phyloP scores from a whole-genome alignment of 1,284 basidiomycete species.

The Moesziomyces sp. region DNA sequence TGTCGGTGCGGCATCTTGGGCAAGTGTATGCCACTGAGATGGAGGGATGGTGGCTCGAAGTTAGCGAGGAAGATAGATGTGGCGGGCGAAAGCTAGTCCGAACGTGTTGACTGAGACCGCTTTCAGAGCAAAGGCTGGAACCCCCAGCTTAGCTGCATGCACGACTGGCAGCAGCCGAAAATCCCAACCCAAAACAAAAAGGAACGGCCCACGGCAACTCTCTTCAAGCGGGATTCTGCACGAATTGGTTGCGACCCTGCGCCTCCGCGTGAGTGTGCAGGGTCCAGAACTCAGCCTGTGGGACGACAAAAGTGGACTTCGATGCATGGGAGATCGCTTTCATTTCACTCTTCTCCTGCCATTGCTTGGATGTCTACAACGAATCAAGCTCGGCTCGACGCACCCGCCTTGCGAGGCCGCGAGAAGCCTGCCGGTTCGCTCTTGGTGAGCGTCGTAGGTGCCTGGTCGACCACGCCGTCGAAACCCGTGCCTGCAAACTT shows the following conservation, averaged over 20 bases:
- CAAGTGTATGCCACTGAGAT: too few species aligned
- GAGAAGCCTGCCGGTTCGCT: constrained; percentile 20
- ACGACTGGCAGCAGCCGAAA: too few species aligned
- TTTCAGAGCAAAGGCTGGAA: too few species aligned
- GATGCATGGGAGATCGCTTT: neutral
- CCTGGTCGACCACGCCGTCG: constrained; percentile 9
- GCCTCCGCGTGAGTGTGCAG: neutral
- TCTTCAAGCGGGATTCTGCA: neutral
- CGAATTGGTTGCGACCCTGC: neutral
- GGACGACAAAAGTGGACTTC: neutral
- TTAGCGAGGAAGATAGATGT: too few species aligned
- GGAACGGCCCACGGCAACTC: neutral
- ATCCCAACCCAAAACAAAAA: neutral
- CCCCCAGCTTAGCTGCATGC: too few species aligned
- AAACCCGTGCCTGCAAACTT: constrained; percentile 37
- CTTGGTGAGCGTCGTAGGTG: constrained; percentile 17
- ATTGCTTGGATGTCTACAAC: neutral
- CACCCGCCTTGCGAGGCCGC: constrained; percentile 38
- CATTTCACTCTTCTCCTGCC: neutral
- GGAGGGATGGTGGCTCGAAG: neutral
- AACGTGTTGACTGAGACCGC: neutral
- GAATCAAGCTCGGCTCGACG: constrained; percentile 21
- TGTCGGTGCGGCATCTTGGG: constrained; percentile 24
- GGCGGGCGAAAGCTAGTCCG: too few species aligned
- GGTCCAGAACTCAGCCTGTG: neutral